phyloP scores from a whole-genome alignment of 2,329 filamentous ascomycete genomes.

The Thermothelomyces thermophilus region DNA sequence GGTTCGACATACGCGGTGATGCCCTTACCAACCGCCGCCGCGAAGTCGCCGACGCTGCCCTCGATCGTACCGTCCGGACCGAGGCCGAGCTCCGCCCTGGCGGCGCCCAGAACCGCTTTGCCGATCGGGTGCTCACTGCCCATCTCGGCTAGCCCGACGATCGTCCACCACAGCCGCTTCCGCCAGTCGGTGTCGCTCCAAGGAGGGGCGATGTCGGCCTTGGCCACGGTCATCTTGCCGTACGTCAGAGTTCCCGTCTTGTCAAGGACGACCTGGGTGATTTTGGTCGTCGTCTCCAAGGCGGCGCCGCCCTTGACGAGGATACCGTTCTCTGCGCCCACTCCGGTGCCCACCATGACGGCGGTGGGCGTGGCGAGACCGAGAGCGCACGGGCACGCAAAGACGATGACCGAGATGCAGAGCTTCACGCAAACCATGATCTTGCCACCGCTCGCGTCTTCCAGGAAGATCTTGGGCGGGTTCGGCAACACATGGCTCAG shows the following conservation, averaged over 20 bases:
- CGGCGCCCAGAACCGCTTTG: constrained; percentile 71
- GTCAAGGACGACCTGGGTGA: constrained; percentile 86
- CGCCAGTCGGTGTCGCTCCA: constrained; percentile 67
- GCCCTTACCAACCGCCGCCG: constrained; percentile 75
- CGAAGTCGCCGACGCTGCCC: constrained; percentile 79
- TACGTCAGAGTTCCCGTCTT: constrained; percentile 94
- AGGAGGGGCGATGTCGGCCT: constrained; percentile 54
- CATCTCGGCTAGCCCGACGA: constrained; percentile 91
- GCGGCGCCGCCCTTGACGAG: constrained; percentile 95
- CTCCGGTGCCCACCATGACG: constrained; percentile 98
- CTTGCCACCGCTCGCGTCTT: constrained; percentile 76
- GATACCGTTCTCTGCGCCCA: constrained; percentile 92
- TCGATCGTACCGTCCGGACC: constrained; percentile 68
- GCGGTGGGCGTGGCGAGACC: constrained; percentile 92
- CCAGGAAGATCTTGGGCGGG: constrained; percentile 82
- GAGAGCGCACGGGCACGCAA: constrained; percentile 95
- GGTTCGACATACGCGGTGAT: constrained; percentile 79
- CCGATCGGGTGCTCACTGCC: constrained; percentile 94
- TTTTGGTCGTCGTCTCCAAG: constrained; percentile 81
- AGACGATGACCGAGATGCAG: constrained; percentile 97
- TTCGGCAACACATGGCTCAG: constrained; percentile 77
- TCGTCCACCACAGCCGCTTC: constrained; percentile 83
- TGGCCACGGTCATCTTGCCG: constrained; percentile 89
- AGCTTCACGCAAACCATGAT: constrained; percentile 96
- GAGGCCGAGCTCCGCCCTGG: constrained; percentile 68